Base-by-base conservation (phyloP, 805 yeast species). In the Nakazawaea ishiwadae region DNA sequence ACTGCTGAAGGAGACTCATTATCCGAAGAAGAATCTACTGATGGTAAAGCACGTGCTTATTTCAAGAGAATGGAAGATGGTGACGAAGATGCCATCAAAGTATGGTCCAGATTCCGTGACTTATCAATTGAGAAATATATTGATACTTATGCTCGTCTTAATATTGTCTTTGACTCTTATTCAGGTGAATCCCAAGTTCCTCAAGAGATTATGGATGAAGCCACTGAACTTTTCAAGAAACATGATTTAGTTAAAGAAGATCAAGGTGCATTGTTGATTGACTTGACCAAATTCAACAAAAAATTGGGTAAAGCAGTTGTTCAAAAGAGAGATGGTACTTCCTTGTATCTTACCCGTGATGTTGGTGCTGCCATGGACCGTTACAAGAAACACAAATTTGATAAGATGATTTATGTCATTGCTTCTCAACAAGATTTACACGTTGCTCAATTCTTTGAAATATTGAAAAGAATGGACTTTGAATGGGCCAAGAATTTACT, bases 401-500 rank as follows among this genome's bases (percentile, higher is more conserved):
- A 91, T 68, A 89, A 90, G 71, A 85, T 88, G 96, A 78, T 93
- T 49, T 93, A 93, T 59, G 98, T 91, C 42, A 83, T 90, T 66
- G 98, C 99, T 5, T 71, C 84, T 40, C 99, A 93, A 69, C 99
- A 93, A 71, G 98, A 93, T 65, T 75, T 93, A 54, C 97, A 93
- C 60, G 71, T 77, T 49, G 90, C 90, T 42, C 99, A 93, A 68
- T 86, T 93, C 62, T 91, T 93, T 65, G 95, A 89, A 67, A 87
- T 89, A 51, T 71, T 93, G 59, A 90, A 90, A 55, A 86, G 86
- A 65, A 76, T 91, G 84, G 96, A 87, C 35, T 79, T 73, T 61
- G 82, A 78, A 48, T 93, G 96, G 96, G 90, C 96, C 37, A 68
- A 77, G 49, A 75, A 73, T 45, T 69, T 91, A 53, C 75, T 73